Evolutionary conservation across 2,329 filamentous ascomycete genomes (phyloP).

Genomic region (Scorias spongiosa): DNA sequence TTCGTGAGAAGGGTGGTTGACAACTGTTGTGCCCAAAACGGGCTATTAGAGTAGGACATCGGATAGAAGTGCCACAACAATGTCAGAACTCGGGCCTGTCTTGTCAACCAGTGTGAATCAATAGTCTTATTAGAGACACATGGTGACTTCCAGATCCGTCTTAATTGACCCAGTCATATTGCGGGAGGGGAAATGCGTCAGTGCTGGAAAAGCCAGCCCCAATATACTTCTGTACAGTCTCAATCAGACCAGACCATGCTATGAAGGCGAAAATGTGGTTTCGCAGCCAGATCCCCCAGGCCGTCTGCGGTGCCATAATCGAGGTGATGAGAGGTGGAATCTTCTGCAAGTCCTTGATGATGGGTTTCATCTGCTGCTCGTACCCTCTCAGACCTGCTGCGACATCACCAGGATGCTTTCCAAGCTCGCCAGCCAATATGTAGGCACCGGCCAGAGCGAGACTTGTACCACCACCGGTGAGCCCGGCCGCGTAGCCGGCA

Average conservation of each 20-base stretch:
- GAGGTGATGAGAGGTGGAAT: slow-evolving; percentile 19
- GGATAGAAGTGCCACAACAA: too few species aligned
- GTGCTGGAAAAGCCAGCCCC: too few species aligned
- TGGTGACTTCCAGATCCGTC: too few species aligned
- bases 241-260: slow-evolving; percentile 13
- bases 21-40: too few species aligned
- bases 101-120: too few species aligned
- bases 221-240: too few species aligned
- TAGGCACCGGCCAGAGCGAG: slow-evolving; percentile 31
- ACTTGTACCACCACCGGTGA: slow-evolving; percentile 23
- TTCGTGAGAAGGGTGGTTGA: too few species aligned
- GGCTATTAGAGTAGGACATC: too few species aligned
- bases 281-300: slow-evolving; percentile 31
- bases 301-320: slow-evolving; percentile 30
- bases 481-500: slow-evolving; percentile 22
- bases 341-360: slow-evolving; percentile 25
- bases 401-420: slow-evolving; percentile 12
- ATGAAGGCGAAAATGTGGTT: slow-evolving; percentile 29
- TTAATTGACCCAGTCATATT: too few species aligned
- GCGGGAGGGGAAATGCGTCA: too few species aligned
- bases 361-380: slow-evolving; percentile 30
- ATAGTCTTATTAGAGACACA: too few species aligned
- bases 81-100: too few species aligned
- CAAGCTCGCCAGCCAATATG: slow-evolving; percentile 38
- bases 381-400: slow-evolving; percentile 29